Base-by-base conservation (phyloP, 257 asterid genomes). In the Leonotis leonurus region DNA sequence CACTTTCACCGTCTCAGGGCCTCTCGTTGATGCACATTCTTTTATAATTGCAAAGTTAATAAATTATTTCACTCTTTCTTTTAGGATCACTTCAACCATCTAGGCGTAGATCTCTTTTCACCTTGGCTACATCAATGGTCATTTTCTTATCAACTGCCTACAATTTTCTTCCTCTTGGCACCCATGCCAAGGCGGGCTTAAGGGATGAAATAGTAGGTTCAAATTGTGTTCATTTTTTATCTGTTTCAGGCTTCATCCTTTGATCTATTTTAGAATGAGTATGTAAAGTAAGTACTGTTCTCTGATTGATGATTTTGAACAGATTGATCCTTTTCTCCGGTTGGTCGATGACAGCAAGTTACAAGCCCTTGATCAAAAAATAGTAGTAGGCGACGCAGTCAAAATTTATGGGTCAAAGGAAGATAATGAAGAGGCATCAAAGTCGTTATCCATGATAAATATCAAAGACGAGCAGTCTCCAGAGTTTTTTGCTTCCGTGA, bases 261-360 rank as follows among this genome's bases (percentile, higher is more conserved):
- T 56, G 64, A 60, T 56, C 60, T 68, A 44, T 25, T 68, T 49
- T 67, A 49, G 32, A 61, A 25, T 53, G 35, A 45, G 51, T 29
- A 4, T 30, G 46, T 63, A 46, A 64, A 62, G 57, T 65, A 41
- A 54, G 37, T 67, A 46, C 43, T 58, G 56, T 18, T 41, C 24
- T 50, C 44, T 65, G 70, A 64, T 75, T 27, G 16, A 58, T 27
- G 62, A 45, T 45, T 75, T 57, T 73, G 67, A 68, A 73, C 80
- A 84, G 95, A 84, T 67, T 49, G 92, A 87, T 75, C 95, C 93
- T 68, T 87, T 78, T 63, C 92, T 87, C 62, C 84, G 56, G 67
- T 66, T 87, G 83, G 84, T 81, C 33, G 90, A 87, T 63, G 84
- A 84, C 76, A 70, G 75, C 75, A 87, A 87, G 75, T 70, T 87